These are phyloP conservation scores for Cordyceps fumosorosea DNA, from an alignment of 2,329 filamentous ascomycete species.

Conservation along the genomic window DNA sequence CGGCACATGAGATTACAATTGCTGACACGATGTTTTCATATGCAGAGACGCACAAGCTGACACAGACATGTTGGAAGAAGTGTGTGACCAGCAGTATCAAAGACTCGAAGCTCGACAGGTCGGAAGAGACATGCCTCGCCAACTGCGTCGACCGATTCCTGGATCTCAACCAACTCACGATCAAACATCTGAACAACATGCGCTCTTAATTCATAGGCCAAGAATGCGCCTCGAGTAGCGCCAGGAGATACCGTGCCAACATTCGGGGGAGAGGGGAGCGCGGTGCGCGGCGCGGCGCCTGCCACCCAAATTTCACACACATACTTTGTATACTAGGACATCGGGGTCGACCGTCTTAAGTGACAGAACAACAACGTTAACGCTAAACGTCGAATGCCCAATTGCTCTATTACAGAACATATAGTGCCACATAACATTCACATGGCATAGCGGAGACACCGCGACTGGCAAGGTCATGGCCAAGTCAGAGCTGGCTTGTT, in stretches of 20 bases:
- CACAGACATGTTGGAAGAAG: conserved; percentile 88
- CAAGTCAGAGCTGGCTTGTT: conserved; percentile 20
- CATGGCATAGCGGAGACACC: neutral
- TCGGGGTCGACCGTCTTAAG: neutral
- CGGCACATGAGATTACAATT: neutral
- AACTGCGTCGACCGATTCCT: conserved; percentile 95
- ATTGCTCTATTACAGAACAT: neutral
- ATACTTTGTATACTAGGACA: neutral
- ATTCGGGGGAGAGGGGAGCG: neutral
- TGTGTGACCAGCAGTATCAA: conserved; percentile 74
- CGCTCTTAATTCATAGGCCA: conserved; percentile 23
- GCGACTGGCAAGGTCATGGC: conserved; percentile 1
- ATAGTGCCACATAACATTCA: neutral
- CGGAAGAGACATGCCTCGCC: conserved; percentile 75
- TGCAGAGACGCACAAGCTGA: conserved; percentile 48
- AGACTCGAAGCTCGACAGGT: conserved; percentile 63
- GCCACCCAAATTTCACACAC: neutral
- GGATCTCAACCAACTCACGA: conserved; percentile 78
- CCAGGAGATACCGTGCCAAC: neutral
- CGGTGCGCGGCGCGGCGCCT: neutral
- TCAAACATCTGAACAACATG: conserved; percentile 71
- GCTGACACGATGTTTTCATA: conserved; percentile 12
- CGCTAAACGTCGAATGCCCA: neutral
- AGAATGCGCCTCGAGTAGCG: neutral
- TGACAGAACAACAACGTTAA: neutral